Percentiles rank a stretch among this genome's conserved stretches.
Conservation (phyloP, 176 grass and related monocot species). For the Chrysopogon serrulatus region DNA sequence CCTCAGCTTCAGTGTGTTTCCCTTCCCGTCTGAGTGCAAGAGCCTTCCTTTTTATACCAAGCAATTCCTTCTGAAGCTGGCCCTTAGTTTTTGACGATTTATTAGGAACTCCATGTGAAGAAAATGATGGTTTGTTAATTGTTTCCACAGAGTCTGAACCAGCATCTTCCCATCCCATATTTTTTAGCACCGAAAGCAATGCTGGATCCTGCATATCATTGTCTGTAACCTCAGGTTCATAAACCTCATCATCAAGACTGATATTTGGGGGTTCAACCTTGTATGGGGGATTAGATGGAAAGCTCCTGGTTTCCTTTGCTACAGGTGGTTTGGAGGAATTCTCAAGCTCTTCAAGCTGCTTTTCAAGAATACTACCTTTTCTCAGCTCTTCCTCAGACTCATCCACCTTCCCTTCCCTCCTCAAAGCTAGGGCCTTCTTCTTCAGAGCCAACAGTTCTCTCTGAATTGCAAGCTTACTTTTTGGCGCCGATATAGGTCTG, state of each 20-base stretch:
- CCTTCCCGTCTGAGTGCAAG: conserved; percentile 73
- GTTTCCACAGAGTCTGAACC: conserved; percentile 24
- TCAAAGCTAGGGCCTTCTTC: conserved; percentile 82
- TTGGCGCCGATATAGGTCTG: conserved; percentile 34
- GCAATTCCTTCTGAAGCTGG: conserved; percentile 82
- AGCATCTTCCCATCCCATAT: conserved; percentile 82
- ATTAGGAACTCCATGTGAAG: conserved; percentile 16
- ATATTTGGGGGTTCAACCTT: conserved; percentile 42
- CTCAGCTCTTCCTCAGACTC: conserved; percentile 82
- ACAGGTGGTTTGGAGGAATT: conserved; percentile 37
- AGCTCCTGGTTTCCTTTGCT: conserved; percentile 25
- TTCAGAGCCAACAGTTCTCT: conserved; percentile 89
- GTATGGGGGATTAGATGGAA: conserved; percentile 24
- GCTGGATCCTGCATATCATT: conserved; percentile 82
- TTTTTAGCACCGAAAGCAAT: conserved; percentile 68
- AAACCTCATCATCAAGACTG: conserved; percentile 51
- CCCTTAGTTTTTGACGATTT: conserved; percentile 61
- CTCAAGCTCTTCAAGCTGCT: conserved; percentile 88
- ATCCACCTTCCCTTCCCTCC: conserved; percentile 76
- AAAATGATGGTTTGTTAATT: conserved; percentile 19
- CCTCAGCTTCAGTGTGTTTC: conserved; percentile 65
- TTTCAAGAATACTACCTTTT: conserved; percentile 78
- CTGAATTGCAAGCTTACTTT: conserved; percentile 84
- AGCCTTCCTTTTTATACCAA: conserved; percentile 84
- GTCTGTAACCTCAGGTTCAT: conserved; percentile 71